Evolutionary conservation across 306 rosid species (phyloP).

Genomic region (Cucurbita argyrosperma): DNA sequence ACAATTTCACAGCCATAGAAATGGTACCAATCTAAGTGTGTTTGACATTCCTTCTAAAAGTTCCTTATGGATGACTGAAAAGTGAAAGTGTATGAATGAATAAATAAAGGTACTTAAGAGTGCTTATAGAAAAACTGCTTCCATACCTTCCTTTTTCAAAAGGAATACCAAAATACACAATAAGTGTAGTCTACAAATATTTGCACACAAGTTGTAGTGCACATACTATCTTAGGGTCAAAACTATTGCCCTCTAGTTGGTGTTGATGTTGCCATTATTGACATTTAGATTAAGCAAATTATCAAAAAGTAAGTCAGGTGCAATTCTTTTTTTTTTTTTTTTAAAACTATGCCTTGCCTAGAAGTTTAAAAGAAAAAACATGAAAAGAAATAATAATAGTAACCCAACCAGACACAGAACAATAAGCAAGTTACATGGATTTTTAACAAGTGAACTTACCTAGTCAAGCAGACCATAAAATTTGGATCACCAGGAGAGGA

Average conservation of each 20-base stretch:
- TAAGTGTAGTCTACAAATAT: neutral
- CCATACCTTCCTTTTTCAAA: neutral
- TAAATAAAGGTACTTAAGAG: too few relatives aligned
- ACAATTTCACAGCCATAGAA: neutral
- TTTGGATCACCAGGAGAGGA: slow-evolving; percentile 61
- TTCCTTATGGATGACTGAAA: too few relatives aligned
- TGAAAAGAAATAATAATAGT: neutral
- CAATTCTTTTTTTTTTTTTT: too few relatives aligned
- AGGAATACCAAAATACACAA: neutral
- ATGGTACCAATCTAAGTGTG: neutral
- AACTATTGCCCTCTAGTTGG: neutral
- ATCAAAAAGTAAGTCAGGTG: too few relatives aligned
- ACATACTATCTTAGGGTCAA: neutral
- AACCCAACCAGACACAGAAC: neutral
- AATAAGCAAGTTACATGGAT: neutral
- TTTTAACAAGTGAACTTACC: slow-evolving; percentile 26
- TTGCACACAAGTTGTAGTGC: neutral
- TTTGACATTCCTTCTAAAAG: neutral
- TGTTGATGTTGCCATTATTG: neutral
- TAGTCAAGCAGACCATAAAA: slow-evolving; percentile 49
- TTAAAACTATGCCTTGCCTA: neutral
- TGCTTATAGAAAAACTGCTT: neutral
- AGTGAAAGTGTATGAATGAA: too few relatives aligned
- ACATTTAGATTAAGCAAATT: neutral
- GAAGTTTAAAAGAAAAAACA: neutral